These are phyloP conservation scores for Collybia sordida DNA, from an alignment of 768 basidiomycete genomes.

Conservation along the genomic window DNA sequence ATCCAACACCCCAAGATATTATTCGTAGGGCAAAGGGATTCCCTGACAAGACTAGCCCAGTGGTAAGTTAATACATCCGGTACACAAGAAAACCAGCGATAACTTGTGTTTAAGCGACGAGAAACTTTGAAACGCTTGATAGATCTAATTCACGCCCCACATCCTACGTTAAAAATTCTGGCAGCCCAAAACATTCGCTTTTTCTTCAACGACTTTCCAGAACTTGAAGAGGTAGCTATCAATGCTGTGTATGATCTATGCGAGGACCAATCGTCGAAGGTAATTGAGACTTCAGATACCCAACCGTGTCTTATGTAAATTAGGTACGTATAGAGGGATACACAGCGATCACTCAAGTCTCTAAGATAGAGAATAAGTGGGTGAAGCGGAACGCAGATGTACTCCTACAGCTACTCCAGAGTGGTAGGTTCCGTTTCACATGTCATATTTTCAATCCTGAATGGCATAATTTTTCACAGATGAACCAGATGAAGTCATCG, in stretches of 20 bases:
- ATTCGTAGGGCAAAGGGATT: conserved; percentile 44
- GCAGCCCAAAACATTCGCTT: conserved; percentile 56
- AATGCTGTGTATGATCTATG: conserved; percentile 80
- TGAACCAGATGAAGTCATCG: conserved; percentile 61
- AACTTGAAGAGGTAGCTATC: conserved; percentile 72
- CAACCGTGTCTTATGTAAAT: conserved; percentile 4
- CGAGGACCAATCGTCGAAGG: conserved; percentile 61
- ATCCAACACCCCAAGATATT: conserved; percentile 22
- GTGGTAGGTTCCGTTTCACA: conserved; percentile 47
- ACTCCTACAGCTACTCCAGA: conserved; percentile 71
- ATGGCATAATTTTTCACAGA: conserved; percentile 34
- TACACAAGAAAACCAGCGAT: conserved; percentile 1
- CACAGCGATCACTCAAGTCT: conserved; percentile 50
- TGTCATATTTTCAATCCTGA: not conserved
- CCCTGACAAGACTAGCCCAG: conserved; percentile 33
- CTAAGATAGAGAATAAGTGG: conserved; percentile 50
- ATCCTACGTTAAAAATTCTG: conserved; percentile 49
- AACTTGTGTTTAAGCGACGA: conserved; percentile 38
- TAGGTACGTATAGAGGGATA: conserved; percentile 76
- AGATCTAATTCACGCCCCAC: conserved; percentile 46
- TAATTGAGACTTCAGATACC: conserved; percentile 22
- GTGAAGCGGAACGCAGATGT: conserved; percentile 75
- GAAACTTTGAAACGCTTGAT: conserved; percentile 54
- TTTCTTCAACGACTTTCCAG: conserved; percentile 68
- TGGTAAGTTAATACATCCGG: conserved; percentile 28